Conservation (phyloP, 768 basidiomycete species). For the Pisolithus tinctorius region DNA sequence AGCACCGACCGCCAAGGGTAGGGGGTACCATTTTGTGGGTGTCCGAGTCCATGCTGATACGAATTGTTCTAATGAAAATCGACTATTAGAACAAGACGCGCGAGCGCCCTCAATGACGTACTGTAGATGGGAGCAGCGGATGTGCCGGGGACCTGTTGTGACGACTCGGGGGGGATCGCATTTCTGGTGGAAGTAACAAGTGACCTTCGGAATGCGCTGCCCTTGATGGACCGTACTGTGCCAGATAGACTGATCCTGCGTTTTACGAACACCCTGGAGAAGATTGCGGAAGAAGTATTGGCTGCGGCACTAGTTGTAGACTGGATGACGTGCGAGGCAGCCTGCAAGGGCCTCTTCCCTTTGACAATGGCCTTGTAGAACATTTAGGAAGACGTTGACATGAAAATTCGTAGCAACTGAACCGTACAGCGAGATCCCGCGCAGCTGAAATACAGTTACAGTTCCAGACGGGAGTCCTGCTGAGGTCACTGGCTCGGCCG, state of each 20-base stretch:
- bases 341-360: constrained; percentile 49
- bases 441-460: neutral
- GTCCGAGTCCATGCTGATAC: constrained; percentile 79
- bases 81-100: neutral
- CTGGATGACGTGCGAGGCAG: constrained; percentile 37
- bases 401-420: constrained; percentile 9
- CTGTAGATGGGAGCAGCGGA: constrained; percentile 46
- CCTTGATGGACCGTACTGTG: constrained; percentile 24
- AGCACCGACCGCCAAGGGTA: constrained; percentile 86
- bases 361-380: constrained; percentile 29
- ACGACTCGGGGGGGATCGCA: constrained; percentile 33
- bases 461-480: neutral
- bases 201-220: constrained; percentile 18
- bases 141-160: constrained; percentile 35
- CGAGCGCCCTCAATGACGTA: neutral
- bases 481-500: neutral
- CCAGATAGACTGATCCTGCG: constrained; percentile 25
- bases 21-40: constrained; percentile 92
- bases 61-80: constrained; percentile 42
- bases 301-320: constrained; percentile 24
- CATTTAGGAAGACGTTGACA: constrained; percentile 18
- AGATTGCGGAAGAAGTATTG: constrained; percentile 26
- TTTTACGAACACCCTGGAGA: constrained; percentile 27
- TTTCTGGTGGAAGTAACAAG: constrained; percentile 15
- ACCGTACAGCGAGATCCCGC: constrained; percentile 3